Evolutionary conservation across 352 stramenopile genomes (phyloP).

Genomic region (Phytopythium montanum): DNA sequence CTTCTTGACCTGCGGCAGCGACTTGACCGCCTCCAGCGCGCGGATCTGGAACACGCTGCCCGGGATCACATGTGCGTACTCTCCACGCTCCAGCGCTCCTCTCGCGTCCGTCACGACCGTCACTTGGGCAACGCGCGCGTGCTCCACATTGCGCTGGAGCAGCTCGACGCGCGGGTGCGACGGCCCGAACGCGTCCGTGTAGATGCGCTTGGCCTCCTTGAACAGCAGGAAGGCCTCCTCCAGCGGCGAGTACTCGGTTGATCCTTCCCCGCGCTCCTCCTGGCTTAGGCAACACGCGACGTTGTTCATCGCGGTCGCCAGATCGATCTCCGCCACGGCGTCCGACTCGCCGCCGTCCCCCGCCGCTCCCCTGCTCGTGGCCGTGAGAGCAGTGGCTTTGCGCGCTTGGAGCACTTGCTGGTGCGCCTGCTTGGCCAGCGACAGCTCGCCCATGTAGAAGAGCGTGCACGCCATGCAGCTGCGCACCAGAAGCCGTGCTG

Average conservation of each 20-base stretch:
- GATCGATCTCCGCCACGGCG: slow-evolving; percentile 22
- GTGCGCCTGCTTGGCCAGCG: slow-evolving; percentile 49
- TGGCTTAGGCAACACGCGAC: slow-evolving; percentile 65
- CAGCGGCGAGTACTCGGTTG: slow-evolving; percentile 9
- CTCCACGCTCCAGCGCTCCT: slow-evolving; percentile 37
- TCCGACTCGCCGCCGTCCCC: slow-evolving; percentile 15
- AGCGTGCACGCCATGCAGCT: slow-evolving; percentile 53
- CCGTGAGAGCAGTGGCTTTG: slow-evolving; percentile 13
- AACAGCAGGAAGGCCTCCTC: slow-evolving; percentile 60
- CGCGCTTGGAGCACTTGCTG: slow-evolving; percentile 44
- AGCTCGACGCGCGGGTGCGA: slow-evolving; percentile 40
- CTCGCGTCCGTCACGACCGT: slow-evolving; percentile 39
- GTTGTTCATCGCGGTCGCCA: slow-evolving; percentile 73
- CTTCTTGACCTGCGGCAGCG: slow-evolving; percentile 11
- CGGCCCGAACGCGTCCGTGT: slow-evolving; percentile 36
- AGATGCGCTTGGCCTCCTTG: slow-evolving; percentile 44
- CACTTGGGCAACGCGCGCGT: slow-evolving; percentile 32
- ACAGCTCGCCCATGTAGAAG: slow-evolving; percentile 50
- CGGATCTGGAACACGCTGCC: slow-evolving; percentile 63
- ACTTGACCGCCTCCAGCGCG: slow-evolving; percentile 40
- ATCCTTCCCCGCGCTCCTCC: slow-evolving; percentile 25
- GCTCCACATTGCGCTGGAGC: slow-evolving; percentile 45
- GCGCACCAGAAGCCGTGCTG: slow-evolving; percentile 31
- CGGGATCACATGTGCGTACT: slow-evolving; percentile 63
- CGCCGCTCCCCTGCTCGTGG: neutral